phyloP scores from a whole-genome alignment of 768 basidiomycete genomes.

The Hygrophorus pudorinus region DNA sequence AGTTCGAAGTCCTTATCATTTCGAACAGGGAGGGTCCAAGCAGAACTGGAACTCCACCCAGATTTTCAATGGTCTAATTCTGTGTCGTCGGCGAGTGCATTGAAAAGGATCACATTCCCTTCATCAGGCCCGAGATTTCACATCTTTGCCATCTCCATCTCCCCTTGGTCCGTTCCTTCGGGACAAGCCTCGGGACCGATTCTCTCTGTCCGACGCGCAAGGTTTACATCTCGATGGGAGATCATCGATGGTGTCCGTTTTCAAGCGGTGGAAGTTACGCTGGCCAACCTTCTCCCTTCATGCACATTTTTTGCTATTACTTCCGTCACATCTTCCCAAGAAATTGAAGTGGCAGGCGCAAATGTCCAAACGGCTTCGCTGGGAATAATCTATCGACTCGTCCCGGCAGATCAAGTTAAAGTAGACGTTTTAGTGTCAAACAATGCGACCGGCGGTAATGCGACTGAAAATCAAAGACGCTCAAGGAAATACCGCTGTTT shows the following conservation, averaged over 20 bases:
- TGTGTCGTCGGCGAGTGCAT: slow-evolving; percentile 26
- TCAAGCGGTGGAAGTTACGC: slow-evolving; percentile 41
- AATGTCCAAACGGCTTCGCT: slow-evolving; percentile 32
- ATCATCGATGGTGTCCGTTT: slow-evolving; percentile 24
- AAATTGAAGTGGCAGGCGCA: slow-evolving; percentile 26
- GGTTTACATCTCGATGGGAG: slow-evolving; percentile 39
- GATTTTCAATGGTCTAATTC: slow-evolving; percentile 38
- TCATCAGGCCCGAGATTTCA: slow-evolving; percentile 26
- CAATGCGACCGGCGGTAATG: slow-evolving; percentile 16
- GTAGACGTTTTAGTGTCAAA: slow-evolving; percentile 39
- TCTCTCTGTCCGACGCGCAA: slow-evolving; percentile 30
- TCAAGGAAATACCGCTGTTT: slow-evolving; percentile 21
- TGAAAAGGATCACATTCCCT: slow-evolving; percentile 38
- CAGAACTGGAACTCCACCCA: slow-evolving; percentile 33
- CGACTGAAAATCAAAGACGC: slow-evolving; percentile 23
- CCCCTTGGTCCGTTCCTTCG: slow-evolving; percentile 16
- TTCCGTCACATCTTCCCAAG: slow-evolving; percentile 15
- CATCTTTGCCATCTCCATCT: slow-evolving; percentile 34
- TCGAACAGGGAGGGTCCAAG: slow-evolving; percentile 21
- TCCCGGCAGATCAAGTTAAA: slow-evolving; percentile 39
- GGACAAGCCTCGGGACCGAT: slow-evolving; percentile 13
- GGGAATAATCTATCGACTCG: slow-evolving; percentile 34
- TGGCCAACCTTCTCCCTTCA: slow-evolving; percentile 39
- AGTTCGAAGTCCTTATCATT: slow-evolving; percentile 32
- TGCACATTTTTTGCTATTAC: slow-evolving; percentile 13